These are phyloP conservation scores for Rhodomyrtus tomentosa DNA, from an alignment of 345 rosid species.

Conservation along the genomic window DNA sequence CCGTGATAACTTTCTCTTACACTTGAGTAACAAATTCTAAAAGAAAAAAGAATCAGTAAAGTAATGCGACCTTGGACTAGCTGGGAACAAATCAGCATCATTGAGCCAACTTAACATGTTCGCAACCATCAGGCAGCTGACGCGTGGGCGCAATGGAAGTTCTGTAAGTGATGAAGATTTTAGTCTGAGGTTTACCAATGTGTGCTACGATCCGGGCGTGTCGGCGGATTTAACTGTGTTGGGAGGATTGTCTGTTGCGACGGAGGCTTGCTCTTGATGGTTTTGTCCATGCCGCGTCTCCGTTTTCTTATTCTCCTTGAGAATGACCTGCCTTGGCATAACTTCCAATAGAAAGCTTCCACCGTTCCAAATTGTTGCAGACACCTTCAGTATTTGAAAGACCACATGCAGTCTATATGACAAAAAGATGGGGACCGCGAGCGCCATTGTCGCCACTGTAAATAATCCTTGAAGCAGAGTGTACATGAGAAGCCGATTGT, in stretches of 20 bases:
- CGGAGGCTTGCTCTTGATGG: slow-evolving; percentile 10
- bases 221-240: background rate
- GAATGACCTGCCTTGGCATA: slow-evolving; percentile 82
- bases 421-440: slow-evolving; percentile 82
- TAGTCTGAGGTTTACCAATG: background rate
- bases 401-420: slow-evolving; percentile 55
- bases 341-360: slow-evolving; percentile 86
- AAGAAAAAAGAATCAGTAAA: background rate
- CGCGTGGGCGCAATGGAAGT: background rate
- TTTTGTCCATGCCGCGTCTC: slow-evolving; percentile 18
- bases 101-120: background rate
- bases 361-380: slow-evolving; percentile 89
- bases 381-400: slow-evolving; percentile 80
- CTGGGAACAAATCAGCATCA: background rate
- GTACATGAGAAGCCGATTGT: slow-evolving; percentile 74
- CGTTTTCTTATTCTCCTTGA: slow-evolving; percentile 61
- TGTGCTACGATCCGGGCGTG: background rate
- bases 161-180: background rate
- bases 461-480: slow-evolving; percentile 64
- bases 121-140: background rate
- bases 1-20: background rate
- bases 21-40: background rate
- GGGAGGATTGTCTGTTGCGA: background rate
- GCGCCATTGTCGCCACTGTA: slow-evolving; percentile 91
- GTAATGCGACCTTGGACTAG: background rate